A percentile compares a stretch with the other conserved stretches of the same genome.
Evolutionary conservation across 2,329 filamentous ascomycete genomes (phyloP).

Genomic region (Pestalotiopsis sp.): DNA sequence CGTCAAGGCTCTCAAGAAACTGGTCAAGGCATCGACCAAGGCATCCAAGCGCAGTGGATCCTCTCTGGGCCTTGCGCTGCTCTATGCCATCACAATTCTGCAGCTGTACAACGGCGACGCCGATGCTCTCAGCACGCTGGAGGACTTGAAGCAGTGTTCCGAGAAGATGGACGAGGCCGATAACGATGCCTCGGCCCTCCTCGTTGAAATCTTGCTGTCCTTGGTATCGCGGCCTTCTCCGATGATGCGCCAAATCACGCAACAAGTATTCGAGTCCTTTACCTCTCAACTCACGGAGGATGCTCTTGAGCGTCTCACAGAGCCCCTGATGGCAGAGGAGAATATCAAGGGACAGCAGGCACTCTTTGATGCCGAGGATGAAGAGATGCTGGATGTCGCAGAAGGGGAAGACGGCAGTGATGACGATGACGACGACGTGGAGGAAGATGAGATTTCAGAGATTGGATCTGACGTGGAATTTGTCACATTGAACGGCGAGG

Average conservation of each 20-base stretch:
- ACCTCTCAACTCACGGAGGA: conserved; percentile 73
- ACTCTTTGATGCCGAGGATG: conserved; percentile 75
- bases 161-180: conserved; percentile 65
- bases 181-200: conserved; percentile 65
- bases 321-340: conserved; percentile 79
- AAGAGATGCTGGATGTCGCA: conserved; percentile 51
- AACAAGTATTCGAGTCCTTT: conserved; percentile 87
- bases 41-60: conserved; percentile 44
- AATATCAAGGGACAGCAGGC: conserved; percentile 82
- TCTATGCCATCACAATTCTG: conserved; percentile 83
- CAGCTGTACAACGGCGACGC: conserved; percentile 90
- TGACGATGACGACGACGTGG: conserved; percentile 41
- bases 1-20: conserved; percentile 53
- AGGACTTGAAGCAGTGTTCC: conserved; percentile 79
- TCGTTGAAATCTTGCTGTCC: conserved; percentile 88
- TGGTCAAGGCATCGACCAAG: conserved; percentile 45
- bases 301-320: conserved; percentile 67
- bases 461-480: conserved; percentile 46
- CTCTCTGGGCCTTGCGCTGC: conserved; percentile 69
- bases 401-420: conserved; percentile 42
- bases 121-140: conserved; percentile 80
- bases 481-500: conserved; percentile 40
- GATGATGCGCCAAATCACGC: conserved; percentile 82
- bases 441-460: conserved; percentile 43
- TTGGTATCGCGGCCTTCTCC: conserved; percentile 85